A percentile compares a stretch with the other conserved stretches of the same genome.
phyloP scores from a whole-genome alignment of 1,284 basidiomycete species.

The Ustilago nuda region DNA sequence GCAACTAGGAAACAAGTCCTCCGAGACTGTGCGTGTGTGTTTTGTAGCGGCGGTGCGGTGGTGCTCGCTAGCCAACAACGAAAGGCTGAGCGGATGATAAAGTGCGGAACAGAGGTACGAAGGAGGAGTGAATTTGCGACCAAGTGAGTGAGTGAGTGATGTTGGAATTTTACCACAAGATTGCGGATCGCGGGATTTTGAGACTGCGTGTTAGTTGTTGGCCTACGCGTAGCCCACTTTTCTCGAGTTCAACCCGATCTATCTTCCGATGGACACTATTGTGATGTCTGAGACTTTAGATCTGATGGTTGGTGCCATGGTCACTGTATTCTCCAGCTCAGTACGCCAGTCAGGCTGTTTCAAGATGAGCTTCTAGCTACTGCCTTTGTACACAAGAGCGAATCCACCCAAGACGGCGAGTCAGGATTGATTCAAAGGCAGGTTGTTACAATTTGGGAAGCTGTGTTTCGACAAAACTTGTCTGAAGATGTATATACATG shows the following conservation, averaged over 20 bases:
- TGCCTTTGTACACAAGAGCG: not conserved
- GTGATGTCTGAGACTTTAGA: no score
- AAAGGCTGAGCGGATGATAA: not conserved
- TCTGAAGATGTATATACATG: constrained; percentile 33
- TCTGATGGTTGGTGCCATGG: no score
- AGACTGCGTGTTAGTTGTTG: not conserved
- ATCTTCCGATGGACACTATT: no score
- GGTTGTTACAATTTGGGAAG: constrained; percentile 6
- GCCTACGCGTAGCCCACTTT: not conserved
- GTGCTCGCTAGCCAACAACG: not conserved
- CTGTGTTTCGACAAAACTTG: not conserved
- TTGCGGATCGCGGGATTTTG: not conserved
- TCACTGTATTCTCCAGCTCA: no score
- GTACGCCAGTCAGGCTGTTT: no score
- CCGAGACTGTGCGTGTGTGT: no score
- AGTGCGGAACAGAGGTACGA: not conserved
- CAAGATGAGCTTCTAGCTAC: not conserved
- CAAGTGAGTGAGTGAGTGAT: not conserved
- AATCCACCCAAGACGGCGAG: not conserved
- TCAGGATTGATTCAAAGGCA: not conserved
- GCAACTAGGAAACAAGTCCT: no score
- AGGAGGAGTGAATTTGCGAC: not conserved
- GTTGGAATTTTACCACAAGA: not conserved
- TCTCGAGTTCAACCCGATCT: not conserved
- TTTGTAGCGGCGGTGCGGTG: no score